These are phyloP conservation scores for Botryotinia globosa DNA, from an alignment of 2,329 filamentous ascomycete species.

Conservation along the genomic window DNA sequence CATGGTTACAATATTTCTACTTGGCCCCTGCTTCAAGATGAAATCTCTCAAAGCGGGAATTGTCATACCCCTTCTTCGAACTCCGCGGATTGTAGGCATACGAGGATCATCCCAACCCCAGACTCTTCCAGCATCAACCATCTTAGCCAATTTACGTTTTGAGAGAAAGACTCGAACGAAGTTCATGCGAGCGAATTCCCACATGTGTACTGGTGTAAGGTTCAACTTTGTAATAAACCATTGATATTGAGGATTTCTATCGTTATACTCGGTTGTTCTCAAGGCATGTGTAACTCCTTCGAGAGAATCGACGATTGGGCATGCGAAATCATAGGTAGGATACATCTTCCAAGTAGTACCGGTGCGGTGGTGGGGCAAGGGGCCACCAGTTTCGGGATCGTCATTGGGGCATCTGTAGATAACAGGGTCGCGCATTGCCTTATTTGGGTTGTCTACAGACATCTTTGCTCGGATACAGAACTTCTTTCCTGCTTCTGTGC, in stretches of 20 bases:
- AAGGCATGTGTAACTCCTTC: conserved; percentile 83
- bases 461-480: conserved; percentile 97
- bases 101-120: conserved; percentile 85
- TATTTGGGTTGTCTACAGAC: conserved; percentile 87
- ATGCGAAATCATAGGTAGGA: conserved; percentile 84
- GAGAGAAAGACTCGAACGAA: conserved; percentile 80
- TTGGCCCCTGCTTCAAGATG: conserved; percentile 80
- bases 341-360: conserved; percentile 81
- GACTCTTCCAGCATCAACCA: conserved; percentile 73
- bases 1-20: conserved; percentile 78
- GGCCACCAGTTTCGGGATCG: conserved; percentile 13
- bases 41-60: conserved; percentile 77
- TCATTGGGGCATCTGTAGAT: conserved; percentile 91
- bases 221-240: conserved; percentile 77
- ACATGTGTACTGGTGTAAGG: conserved; percentile 75
- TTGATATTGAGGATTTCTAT: conserved; percentile 81
- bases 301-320: conserved; percentile 74
- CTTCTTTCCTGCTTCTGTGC: conserved; percentile 70
- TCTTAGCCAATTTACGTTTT: conserved; percentile 81
- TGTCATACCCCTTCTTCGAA: conserved; percentile 74
- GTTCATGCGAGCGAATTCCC: conserved; percentile 83
- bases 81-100: conserved; percentile 80
- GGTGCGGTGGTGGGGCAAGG: conserved; percentile 84
- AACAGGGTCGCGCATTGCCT: conserved; percentile 92
- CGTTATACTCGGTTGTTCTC: conserved; percentile 82